Evolutionary conservation across 192 early-diverging fungal species (phyloP), one percentile per base, ranked within the genome.

Genomic region (Geranomyces variabilis): DNA sequence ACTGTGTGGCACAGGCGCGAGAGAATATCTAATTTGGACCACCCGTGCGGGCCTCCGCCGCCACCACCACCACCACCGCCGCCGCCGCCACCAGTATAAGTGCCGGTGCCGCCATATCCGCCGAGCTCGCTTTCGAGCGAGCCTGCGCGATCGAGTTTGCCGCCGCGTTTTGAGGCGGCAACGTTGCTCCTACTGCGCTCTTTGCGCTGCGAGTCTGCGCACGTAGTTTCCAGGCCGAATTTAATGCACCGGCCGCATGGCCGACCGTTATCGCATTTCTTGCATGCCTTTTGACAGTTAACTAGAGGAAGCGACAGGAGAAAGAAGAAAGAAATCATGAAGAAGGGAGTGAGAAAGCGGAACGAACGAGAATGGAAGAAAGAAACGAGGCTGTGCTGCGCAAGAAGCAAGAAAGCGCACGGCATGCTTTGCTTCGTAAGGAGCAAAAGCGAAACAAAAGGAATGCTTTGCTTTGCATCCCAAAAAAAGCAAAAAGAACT

Each of bases 241-340:
- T 89, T 90, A 49, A 91, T 75, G 73, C 94, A 96, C 3, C 93
- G 86, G 71, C 78, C 74, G 70, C 94, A 94, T 1, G 93, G 94
- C 48, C 93, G 75, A 17, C 79, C 89, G 62, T 89, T 85, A 70
- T 93, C 93, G 77, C 94, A 94, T 76, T 93, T 95, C 75, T 96
- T 96, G 78, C 93, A 96, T 0, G 93, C 90, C 64, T 90, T 90
- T 80, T 93, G 91, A 66, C 93, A 94, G 67, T 96, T 92, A 44
- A 90, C 76, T 77, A 30, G 10, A 48, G 22, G 66, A 1, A 36
- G 36, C 0, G 56, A 26, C 19, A 49, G 21, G 10, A 33, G 10
- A 31, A 60, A 7, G 36, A 24, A 26, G 7, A n/a, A 17, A 26
- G 59, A 61, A 31, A n/a, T n/a, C n/a, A n/a, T n/a, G n/a, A n/a